Evolutionary conservation across 768 basidiomycete genomes (phyloP).

Genomic region (Hericium alpestre): DNA sequence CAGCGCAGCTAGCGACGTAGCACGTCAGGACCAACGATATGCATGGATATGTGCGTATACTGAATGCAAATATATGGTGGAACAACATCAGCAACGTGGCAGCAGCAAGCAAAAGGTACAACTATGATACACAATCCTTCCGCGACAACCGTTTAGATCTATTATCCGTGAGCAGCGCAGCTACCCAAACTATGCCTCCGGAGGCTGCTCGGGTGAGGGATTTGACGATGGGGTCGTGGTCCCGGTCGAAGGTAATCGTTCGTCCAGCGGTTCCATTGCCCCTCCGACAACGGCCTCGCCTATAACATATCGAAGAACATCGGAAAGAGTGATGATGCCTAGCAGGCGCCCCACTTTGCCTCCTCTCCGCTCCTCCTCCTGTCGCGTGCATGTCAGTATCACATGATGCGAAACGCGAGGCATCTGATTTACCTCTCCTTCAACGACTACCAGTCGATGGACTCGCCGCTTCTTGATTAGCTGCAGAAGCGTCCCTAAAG

Average conservation of each 20-base stretch:
- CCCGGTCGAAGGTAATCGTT: neutral
- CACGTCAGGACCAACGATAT: no score
- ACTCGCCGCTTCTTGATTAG: conserved; percentile 89
- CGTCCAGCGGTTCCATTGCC: conserved; percentile 9
- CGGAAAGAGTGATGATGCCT: conserved; percentile 82
- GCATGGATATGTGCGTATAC: neutral
- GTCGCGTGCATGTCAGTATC: neutral
- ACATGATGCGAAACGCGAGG: neutral
- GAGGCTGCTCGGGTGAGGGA: neutral
- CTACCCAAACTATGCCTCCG: neutral
- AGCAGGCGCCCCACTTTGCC: conserved; percentile 76
- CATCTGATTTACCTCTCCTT: conserved; percentile 60
- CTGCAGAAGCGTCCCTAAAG: conserved; percentile 79
- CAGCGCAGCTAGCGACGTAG: no score
- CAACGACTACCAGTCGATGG: conserved; percentile 90
- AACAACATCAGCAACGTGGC: neutral
- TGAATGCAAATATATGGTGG: neutral
- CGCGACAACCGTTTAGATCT: neutral
- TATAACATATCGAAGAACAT: conserved; percentile 78
- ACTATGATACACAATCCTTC: conserved; percentile 2
- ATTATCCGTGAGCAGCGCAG: neutral
- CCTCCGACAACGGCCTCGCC: conserved; percentile 23
- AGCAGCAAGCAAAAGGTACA: neutral
- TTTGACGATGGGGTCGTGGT: neutral
- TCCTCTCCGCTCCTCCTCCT: conserved; percentile 75